These are phyloP conservation scores for Cladorrhinum sp. DNA, from an alignment of 2,329 filamentous ascomycete species.

Conservation along the genomic window DNA sequence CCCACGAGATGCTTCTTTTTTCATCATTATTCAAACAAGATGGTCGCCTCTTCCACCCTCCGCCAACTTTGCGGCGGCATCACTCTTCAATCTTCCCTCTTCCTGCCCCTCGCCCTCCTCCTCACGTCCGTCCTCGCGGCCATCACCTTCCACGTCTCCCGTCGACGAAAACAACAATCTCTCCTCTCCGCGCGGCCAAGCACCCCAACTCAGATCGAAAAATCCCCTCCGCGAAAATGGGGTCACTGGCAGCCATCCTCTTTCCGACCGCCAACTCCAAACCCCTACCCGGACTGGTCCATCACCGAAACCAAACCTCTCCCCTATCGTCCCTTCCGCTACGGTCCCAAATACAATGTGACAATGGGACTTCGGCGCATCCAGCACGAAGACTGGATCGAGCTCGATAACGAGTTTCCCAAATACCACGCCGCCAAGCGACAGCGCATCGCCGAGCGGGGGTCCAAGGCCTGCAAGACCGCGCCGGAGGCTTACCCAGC, in stretches of 20 bases:
- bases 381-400: slow-evolving; percentile 73
- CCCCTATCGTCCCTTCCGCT: slow-evolving; percentile 74
- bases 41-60: background rate
- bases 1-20: background rate
- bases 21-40: too few species aligned
- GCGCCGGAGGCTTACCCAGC: slow-evolving; percentile 67
- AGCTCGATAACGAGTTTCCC: slow-evolving; percentile 76
- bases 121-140: background rate
- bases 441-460: slow-evolving; percentile 63
- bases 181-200: background rate
- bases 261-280: slow-evolving; percentile 58
- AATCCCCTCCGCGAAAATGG: slow-evolving; percentile 1
- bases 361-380: slow-evolving; percentile 74
- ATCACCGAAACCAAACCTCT: slow-evolving; percentile 66
- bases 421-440: slow-evolving; percentile 71
- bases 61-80: background rate
- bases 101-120: background rate
- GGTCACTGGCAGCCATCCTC: slow-evolving; percentile 50
- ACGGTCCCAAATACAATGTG: slow-evolving; percentile 72
- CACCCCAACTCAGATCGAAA: slow-evolving; percentile 8
- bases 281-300: slow-evolving; percentile 66
- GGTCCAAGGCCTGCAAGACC: slow-evolving; percentile 64
- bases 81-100: background rate
- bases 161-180: background rate
- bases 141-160: background rate